These are phyloP conservation scores for Naganishia friedmannii DNA, from an alignment of 768 basidiomycete genomes.

Conservation along the genomic window DNA sequence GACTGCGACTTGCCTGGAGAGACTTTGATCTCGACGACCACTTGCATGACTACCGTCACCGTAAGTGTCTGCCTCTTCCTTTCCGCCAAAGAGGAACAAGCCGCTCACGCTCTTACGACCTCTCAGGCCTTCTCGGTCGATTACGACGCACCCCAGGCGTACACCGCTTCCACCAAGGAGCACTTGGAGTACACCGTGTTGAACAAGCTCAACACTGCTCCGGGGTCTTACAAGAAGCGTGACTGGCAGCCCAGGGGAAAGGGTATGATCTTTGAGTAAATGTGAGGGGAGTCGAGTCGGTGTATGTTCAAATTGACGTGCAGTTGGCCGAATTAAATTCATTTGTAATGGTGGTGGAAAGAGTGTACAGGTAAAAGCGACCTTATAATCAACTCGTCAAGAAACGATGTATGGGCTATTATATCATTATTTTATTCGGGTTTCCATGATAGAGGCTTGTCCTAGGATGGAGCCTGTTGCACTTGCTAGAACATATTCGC, in stretches of 20 bases:
- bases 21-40: slow-evolving; percentile 22
- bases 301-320: no score
- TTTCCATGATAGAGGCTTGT: no score
- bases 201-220: slow-evolving; percentile 27
- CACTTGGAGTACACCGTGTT: slow-evolving; percentile 31
- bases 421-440: no score
- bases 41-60: slow-evolving; percentile 21
- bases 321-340: no score
- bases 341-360: no score
- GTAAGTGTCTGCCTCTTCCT: neutral
- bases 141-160: slow-evolving; percentile 26
- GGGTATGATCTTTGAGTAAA: slow-evolving; percentile 15
- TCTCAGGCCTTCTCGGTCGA: slow-evolving; percentile 24
- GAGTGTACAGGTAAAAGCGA: no score
- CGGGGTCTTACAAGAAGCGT: slow-evolving; percentile 24
- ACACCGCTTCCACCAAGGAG: slow-evolving; percentile 25
- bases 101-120: neutral
- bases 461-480: no score
- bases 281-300: neutral
- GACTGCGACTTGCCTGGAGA: slow-evolving; percentile 23
- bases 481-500: no score
- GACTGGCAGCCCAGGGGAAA: slow-evolving; percentile 26
- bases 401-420: no score
- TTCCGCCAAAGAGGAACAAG: neutral
- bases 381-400: no score